Evolutionary conservation across 139 green algal species (phyloP).

Genomic region (Chlamydomonas schloesseri): DNA sequence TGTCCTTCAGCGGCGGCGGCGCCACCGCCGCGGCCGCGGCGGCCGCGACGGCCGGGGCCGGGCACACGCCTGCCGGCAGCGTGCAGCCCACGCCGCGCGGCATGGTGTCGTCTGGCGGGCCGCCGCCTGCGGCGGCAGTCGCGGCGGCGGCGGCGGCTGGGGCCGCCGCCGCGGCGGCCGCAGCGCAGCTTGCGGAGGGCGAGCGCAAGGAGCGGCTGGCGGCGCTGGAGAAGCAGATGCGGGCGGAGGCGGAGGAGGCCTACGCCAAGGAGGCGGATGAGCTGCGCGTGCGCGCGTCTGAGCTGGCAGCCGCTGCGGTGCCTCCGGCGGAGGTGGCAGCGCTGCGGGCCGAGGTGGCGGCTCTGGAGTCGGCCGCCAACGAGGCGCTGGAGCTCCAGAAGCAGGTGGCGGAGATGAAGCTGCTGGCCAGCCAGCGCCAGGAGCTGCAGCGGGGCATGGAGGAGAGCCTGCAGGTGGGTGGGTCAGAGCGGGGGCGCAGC

Average conservation of each 20-base stretch:
- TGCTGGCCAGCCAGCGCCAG: conserved; percentile 38
- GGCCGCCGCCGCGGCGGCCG: not conserved
- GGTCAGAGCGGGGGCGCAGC: not conserved
- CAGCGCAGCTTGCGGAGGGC: not conserved
- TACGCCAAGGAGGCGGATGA: not conserved
- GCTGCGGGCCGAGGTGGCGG: conserved; percentile 19
- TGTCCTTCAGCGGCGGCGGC: not conserved
- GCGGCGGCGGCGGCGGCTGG: not conserved
- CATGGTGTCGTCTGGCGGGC: no score
- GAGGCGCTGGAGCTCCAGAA: conserved; percentile 31
- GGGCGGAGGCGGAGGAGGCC: not conserved
- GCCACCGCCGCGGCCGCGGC: not conserved
- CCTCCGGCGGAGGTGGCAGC: conserved; percentile 1
- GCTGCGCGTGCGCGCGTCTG: not conserved
- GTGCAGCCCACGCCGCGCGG: no score
- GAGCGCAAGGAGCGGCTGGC: conserved; percentile 15
- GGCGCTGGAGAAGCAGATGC: conserved; percentile 18
- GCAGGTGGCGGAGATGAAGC: conserved; percentile 34
- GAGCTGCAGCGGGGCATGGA: conserved; percentile 33
- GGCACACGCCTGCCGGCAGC: no score
- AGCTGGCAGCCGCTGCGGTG: not conserved
- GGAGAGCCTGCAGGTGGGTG: conserved; percentile 16
- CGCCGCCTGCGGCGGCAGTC: not conserved
- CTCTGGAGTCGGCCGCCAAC: conserved; percentile 6
- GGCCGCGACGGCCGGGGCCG: not conserved